Evolutionary conservation across 2,329 filamentous ascomycete genomes (phyloP), one percentile per base, ranked within the genome.

Genomic region (Talaromyces atroroseus): DNA sequence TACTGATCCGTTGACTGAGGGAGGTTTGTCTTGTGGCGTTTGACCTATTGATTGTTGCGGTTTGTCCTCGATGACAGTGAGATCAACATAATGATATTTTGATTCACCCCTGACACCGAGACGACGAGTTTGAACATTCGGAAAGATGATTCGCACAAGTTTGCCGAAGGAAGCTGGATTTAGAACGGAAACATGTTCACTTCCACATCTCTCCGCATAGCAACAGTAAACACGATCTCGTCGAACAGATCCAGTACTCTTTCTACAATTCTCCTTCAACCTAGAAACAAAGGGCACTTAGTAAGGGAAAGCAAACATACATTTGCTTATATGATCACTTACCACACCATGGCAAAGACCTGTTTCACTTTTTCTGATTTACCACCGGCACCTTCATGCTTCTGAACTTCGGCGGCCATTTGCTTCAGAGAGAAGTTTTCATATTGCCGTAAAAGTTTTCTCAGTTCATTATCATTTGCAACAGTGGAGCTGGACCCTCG

Each of bases 131-230:
- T 95, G 92, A 21, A 99, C 86, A 44, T 92, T 92, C 0, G 94
- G 92, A 65, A 97, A 99, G 52, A 99, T 88, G 40, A 99, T 92
- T 32, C 94, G 86, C 34, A 99, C 94, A 45, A 99, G 83, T 73
- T 99, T 99, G 56, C 94, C 94, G 73, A 99, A 99, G 26, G 92
- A 97, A 10, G 94, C 94, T 44, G 94, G 94, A 68, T 99, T 99
- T 57, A 99, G 76, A 10, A 96, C 92, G 0, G 94, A 95, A 40
- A 97, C 95, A 67, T 92, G 85, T 69, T 97, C 92, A 5, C 88
- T 95, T 45, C 90, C 92, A 72, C 94, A 99, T 61, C 90, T 85
- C 24, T 89, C 91, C 49, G 92, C 94, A 71, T 99, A 99, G 70
- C 92, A 92, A 59, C 92, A 90, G 72, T 97, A 99, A 2, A 99